Evolutionary conservation across 2,329 filamentous ascomycete species (phyloP), one percentile per base, ranked within the genome.

Genomic region (Scedosporium apiospermum): DNA sequence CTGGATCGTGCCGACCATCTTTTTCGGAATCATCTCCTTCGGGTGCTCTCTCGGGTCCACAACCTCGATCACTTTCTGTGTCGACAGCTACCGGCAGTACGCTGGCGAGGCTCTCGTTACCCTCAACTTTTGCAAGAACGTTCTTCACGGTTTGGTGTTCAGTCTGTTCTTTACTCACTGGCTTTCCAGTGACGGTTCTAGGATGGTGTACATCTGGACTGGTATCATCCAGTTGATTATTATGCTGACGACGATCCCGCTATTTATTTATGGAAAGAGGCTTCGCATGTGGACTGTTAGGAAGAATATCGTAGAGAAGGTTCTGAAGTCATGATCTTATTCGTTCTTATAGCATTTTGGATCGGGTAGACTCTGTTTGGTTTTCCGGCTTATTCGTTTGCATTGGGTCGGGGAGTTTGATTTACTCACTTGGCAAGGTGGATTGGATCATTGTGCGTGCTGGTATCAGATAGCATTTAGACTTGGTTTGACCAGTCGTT

Each of bases 61-160:
- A 0, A 98, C 93, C 0, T 82, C 91, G 21, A 96, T 98, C 70
- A 97, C 93, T 0, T 98, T 96, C 69, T 92, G 89, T 62, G 91
- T 98, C 6, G 93, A 98, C 75, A 92, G 88, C 66, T 97, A 98
- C 74, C 83, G 93, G 10, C 89, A 96, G 70, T 97, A 96, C 73
- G 93, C 93, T 0, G 93, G 92, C 21, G 93, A 98, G 75, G 93
- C 93, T 2, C 81, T 98, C 41, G 95, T 98, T 14, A 97, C 93
- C 21, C 79, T 98, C 67, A 98, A 97, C 71, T 95, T 97, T 71
- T 87, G 86, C 76, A 98, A 98, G 80, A 98, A 97, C 71, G 83
- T 97, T 62, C 84, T 97, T 27, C 93, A 98, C 69, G 93, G 93
- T 0, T 79, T 98, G 61, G 82, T 96, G 0, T 98, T 96, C 71